Evolutionary conservation across 345 rosid genomes (phyloP).

Genomic region (Laguncularia racemosa): DNA sequence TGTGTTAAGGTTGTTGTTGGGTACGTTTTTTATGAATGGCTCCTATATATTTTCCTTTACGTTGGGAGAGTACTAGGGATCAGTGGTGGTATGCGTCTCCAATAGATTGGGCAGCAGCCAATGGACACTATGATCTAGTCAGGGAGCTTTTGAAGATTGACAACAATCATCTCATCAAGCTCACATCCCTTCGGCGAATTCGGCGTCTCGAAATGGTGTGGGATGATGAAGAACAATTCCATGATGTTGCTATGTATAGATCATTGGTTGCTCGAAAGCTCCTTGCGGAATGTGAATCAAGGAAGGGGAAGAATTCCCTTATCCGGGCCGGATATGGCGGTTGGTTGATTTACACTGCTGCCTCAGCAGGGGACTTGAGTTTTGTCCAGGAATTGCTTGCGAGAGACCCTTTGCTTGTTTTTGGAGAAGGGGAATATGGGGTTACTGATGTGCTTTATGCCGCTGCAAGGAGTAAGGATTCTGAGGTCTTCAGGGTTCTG

Average conservation of each 20-base stretch:
- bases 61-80: slow-evolving; percentile 99
- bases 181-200: slow-evolving; percentile 86
- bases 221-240: slow-evolving; percentile 87
- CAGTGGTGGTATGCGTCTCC: slow-evolving; percentile 99
- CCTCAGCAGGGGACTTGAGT: slow-evolving; percentile 88
- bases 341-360: slow-evolving; percentile 93
- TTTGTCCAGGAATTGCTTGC: slow-evolving; percentile 65
- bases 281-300: slow-evolving; percentile 55
- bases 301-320: slow-evolving; percentile 58
- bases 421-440: slow-evolving; percentile 96
- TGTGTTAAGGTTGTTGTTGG: background rate
- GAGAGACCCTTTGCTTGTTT: slow-evolving; percentile 69
- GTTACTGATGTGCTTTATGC: slow-evolving; percentile 86
- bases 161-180: slow-evolving; percentile 82
- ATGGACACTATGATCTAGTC: slow-evolving; percentile 83
- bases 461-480: slow-evolving; percentile 73
- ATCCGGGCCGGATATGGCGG: slow-evolving; percentile 78
- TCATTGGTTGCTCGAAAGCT: slow-evolving; percentile 74
- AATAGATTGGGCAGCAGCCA: slow-evolving; percentile 93
- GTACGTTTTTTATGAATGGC: slow-evolving; percentile 22
- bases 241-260: slow-evolving; percentile 75
- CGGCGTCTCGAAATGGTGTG: slow-evolving; percentile 95
- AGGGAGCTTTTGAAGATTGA: slow-evolving; percentile 82
- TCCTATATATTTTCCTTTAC: slow-evolving; percentile 74
- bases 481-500: slow-evolving; percentile 56